Conservation (phyloP, 805 yeast species). For the Candida maltosa region DNA sequence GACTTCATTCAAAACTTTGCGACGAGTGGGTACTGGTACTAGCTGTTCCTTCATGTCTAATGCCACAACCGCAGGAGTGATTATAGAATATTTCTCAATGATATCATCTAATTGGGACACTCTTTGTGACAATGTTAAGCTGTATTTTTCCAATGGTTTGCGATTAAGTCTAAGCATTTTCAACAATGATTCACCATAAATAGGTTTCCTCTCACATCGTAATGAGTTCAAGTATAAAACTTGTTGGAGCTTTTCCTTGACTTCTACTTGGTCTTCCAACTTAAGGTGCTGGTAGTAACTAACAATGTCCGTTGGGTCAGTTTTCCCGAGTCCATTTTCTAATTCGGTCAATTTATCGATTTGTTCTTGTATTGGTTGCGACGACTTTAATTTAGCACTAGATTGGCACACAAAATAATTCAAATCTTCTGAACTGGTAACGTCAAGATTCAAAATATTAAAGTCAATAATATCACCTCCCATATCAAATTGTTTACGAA, state of each 20-base stretch:
- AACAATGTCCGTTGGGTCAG: conserved; percentile 37
- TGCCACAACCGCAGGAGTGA: conserved; percentile 84
- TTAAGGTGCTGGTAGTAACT: conserved; percentile 59
- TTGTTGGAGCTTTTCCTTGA: conserved; percentile 54
- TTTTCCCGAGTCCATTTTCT: conserved; percentile 18
- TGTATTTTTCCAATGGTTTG: conserved; percentile 1
- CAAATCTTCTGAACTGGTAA: conserved; percentile 44
- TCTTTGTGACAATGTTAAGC: conserved; percentile 13
- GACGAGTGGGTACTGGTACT: conserved; percentile 40
- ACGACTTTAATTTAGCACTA: conserved; percentile 44
- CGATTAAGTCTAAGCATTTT: conserved; percentile 24
- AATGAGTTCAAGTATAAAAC: conserved; percentile 59
- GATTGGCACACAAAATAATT: conserved; percentile 47
- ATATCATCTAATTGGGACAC: conserved; percentile 40
- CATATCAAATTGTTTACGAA: conserved; percentile 17
- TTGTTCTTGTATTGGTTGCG: conserved; percentile 42
- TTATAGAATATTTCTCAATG: conserved; percentile 75
- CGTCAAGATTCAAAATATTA: conserved; percentile 57
- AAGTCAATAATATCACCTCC: conserved; percentile 36
- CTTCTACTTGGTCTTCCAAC: conserved; percentile 47
- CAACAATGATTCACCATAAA: conserved; percentile 62
- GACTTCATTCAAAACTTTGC: conserved; percentile 26
- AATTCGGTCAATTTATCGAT: conserved; percentile 29
- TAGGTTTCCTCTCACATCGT: conserved; percentile 63
- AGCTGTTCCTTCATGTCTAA: conserved; percentile 60